Evolutionary conservation across 75 land plant genomes (phyloP).

Genomic region (Cunninghamia lanceolata): DNA sequence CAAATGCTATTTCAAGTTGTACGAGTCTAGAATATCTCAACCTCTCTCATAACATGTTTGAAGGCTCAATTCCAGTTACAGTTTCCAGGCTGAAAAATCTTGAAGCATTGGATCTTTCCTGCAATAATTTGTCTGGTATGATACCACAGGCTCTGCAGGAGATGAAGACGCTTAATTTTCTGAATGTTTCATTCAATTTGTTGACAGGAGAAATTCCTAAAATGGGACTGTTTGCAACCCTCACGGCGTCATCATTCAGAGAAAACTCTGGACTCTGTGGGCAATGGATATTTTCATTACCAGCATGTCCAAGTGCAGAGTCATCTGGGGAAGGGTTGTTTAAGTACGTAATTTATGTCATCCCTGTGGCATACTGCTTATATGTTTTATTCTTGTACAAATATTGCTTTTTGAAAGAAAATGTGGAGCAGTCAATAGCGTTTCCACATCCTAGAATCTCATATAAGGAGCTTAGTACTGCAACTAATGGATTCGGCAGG

Average conservation of each 20-base stretch:
- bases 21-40: conserved; percentile 18
- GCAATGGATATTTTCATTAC: neutral
- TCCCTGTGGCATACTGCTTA: neutral
- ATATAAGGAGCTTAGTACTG: no score
- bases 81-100: conserved; percentile 6
- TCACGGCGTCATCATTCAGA: neutral
- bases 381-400: neutral
- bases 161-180: neutral
- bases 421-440: no score
- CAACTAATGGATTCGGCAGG: no score
- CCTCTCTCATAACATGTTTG: conserved; percentile 8
- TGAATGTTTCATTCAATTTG: neutral
- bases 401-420: no score
- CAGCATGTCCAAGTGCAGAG: neutral
- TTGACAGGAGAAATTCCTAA: neutral
- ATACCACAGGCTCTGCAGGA: conserved; percentile 13
- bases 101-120: conserved; percentile 17
- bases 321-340: neutral
- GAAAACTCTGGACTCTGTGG: neutral
- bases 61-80: conserved; percentile 21
- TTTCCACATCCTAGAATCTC: no score
- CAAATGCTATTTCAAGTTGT: neutral
- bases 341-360: neutral
- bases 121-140: conserved; percentile 11
- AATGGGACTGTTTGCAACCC: neutral